Conservation (phyloP, 371 early-diverging fungal species). For the Mucor plumbeus region DNA sequence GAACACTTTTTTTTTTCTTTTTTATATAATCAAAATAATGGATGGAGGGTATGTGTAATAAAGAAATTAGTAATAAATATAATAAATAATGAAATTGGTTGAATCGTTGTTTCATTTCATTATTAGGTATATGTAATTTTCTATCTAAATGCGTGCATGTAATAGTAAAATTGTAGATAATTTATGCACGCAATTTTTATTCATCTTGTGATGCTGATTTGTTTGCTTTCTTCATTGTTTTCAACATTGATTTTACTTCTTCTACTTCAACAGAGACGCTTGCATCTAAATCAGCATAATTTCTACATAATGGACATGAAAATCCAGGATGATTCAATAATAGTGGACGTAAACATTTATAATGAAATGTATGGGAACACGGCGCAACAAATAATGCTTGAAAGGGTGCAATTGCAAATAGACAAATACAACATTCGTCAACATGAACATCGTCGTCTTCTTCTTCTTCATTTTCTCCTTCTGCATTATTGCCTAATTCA, state of each 20-base stretch:
- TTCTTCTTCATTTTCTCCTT: background rate
- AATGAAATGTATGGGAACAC: constrained; percentile 95
- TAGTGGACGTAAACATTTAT: constrained; percentile 85
- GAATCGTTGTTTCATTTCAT: too few relatives aligned
- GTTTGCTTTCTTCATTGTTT: constrained; percentile 10
- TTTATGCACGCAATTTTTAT: background rate
- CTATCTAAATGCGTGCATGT: background rate
- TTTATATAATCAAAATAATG: background rate
- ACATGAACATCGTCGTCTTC: constrained; percentile 23
- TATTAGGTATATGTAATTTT: background rate
- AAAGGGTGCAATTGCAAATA: constrained; percentile 85
- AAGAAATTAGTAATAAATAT: background rate
- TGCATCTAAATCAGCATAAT: constrained; percentile 89
- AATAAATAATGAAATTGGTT: background rate
- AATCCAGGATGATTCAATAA: constrained; percentile 71
- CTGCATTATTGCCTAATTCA: background rate
- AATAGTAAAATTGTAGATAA: background rate
- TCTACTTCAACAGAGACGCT: constrained; percentile 63
- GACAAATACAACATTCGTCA: constrained; percentile 94
- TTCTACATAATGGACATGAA: constrained; percentile 93
- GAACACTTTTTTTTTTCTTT: background rate
- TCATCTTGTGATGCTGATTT: background rate
- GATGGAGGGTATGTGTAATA: background rate
- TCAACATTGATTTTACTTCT: constrained; percentile 28
- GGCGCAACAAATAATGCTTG: constrained; percentile 96